These are phyloP conservation scores for Paramecium primaurelia DNA, from an alignment of 73 alveolate genomes.

Conservation along the genomic window DNA sequence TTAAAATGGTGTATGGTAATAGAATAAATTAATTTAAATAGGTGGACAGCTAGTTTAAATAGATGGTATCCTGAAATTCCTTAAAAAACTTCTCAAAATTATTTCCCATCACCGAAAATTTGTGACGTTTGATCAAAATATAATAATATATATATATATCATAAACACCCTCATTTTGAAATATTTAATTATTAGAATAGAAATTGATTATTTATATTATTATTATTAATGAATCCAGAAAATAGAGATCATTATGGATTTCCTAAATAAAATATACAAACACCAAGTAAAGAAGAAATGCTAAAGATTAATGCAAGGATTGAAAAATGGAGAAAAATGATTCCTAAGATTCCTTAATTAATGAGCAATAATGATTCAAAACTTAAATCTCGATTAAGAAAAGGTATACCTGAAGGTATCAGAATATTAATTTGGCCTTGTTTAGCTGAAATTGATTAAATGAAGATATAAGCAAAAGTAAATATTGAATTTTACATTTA, in stretches of 20 bases:
- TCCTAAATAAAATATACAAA: not conserved
- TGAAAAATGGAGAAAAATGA: constrained; percentile 61
- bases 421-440: constrained; percentile 57
- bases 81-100: not conserved
- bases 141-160: not conserved
- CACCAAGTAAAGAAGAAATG: constrained; percentile 31
- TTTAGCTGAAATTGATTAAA: constrained; percentile 4
- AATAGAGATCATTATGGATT: constrained; percentile 27
- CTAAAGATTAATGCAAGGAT: constrained; percentile 51
- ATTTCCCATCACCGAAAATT: not conserved
- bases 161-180: not conserved
- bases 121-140: not conserved
- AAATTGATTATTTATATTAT: not conserved
- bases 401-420: constrained; percentile 58
- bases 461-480: constrained; percentile 34
- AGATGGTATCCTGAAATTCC: constrained; percentile 3
- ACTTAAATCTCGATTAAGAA: constrained; percentile 53
- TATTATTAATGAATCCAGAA: not conserved
- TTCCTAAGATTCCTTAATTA: constrained; percentile 27
- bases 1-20: constrained; percentile 45
- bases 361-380: constrained; percentile 27
- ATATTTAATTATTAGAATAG: not conserved
- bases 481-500: not conserved
- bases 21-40: not conserved
- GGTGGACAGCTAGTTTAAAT: constrained; percentile 40